phyloP scores from a whole-genome alignment of 2,329 filamentous ascomycete genomes.

The Leptographium flavum region DNA sequence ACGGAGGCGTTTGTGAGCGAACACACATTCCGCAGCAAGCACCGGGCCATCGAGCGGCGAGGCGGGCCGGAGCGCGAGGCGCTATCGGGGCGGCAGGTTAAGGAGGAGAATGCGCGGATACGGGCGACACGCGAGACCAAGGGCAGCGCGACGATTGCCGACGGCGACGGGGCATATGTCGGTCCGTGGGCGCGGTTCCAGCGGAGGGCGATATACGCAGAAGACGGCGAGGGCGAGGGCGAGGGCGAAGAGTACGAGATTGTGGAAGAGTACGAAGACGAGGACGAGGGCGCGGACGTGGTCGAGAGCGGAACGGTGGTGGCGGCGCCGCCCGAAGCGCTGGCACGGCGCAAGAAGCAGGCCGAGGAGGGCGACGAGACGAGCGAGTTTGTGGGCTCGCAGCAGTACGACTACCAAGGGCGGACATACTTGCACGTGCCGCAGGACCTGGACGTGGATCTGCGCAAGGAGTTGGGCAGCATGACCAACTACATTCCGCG shows the following conservation, averaged over 20 bases:
- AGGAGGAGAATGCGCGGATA: slow-evolving; percentile 55
- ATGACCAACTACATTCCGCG: slow-evolving; percentile 87
- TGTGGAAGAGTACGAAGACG: slow-evolving; percentile 64
- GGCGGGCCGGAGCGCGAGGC: slow-evolving; percentile 43
- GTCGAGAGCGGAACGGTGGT: slow-evolving; percentile 50
- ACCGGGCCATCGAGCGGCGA: slow-evolving; percentile 64
- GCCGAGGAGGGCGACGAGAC: slow-evolving; percentile 58
- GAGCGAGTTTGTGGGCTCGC: slow-evolving; percentile 70
- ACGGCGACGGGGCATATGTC: slow-evolving; percentile 77
- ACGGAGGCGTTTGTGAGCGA: slow-evolving; percentile 84
- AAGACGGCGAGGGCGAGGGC: slow-evolving; percentile 49
- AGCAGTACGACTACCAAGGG: slow-evolving; percentile 85
- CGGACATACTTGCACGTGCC: slow-evolving; percentile 93
- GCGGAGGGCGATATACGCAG: slow-evolving; percentile 51
- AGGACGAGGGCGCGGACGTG: slow-evolving; percentile 52
- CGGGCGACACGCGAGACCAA: slow-evolving; percentile 70
- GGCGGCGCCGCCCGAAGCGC: slow-evolving; percentile 37
- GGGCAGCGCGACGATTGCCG: slow-evolving; percentile 69
- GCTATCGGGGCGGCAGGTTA: slow-evolving; percentile 41
- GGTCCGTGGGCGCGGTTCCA: slow-evolving; percentile 88
- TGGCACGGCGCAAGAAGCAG: slow-evolving; percentile 41
- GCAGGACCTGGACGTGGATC: slow-evolving; percentile 73
- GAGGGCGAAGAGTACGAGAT: slow-evolving; percentile 68
- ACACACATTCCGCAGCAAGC: slow-evolving; percentile 74
- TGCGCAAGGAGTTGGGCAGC: slow-evolving; percentile 67